A percentile compares a stretch with the other conserved stretches of the same genome.
Evolutionary conservation across 371 early-diverging fungal species (phyloP).

Genomic region (Batkoa obscura): DNA sequence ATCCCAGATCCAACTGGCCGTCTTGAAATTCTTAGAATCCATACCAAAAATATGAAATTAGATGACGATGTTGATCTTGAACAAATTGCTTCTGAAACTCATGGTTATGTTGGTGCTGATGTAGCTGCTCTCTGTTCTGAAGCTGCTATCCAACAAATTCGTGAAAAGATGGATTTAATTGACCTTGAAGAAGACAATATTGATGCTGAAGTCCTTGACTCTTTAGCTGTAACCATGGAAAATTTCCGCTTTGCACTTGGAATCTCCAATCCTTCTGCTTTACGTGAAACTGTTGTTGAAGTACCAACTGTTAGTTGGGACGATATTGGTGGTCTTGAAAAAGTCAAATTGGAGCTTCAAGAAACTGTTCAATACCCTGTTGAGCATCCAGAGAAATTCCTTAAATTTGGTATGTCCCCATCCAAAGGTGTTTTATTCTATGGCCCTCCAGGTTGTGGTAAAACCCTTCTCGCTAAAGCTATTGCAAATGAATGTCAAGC

Average conservation of each 20-base stretch:
- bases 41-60: conserved; percentile 99
- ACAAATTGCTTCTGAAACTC: conserved; percentile 95
- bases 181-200: conserved; percentile 98
- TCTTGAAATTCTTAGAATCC: conserved; percentile 96
- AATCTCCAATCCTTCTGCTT: conserved; percentile 96
- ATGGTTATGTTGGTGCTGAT: conserved; percentile 99
- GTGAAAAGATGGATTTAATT: conserved; percentile 97
- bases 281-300: conserved; percentile 99
- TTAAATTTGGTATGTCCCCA: conserved; percentile 99
- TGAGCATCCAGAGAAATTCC: conserved; percentile 99
- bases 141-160: conserved; percentile 99
- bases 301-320: conserved; percentile 97
- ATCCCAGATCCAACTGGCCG: conserved; percentile 99
- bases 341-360: conserved; percentile 97
- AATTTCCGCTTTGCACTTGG: conserved; percentile 97
- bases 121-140: conserved; percentile 98
- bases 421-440: conserved; percentile 99
- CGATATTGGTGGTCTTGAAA: conserved; percentile 99
- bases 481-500: conserved; percentile 99
- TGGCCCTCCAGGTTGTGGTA: conserved; percentile 99
- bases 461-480: conserved; percentile 99
- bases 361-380: conserved; percentile 99
- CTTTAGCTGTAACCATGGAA: conserved; percentile 97
- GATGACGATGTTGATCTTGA: conserved; percentile 96
- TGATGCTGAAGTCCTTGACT: conserved; percentile 92